Base-by-base conservation (phyloP, 805 yeast species). In the Scheffersomyces spartinae region DNA sequence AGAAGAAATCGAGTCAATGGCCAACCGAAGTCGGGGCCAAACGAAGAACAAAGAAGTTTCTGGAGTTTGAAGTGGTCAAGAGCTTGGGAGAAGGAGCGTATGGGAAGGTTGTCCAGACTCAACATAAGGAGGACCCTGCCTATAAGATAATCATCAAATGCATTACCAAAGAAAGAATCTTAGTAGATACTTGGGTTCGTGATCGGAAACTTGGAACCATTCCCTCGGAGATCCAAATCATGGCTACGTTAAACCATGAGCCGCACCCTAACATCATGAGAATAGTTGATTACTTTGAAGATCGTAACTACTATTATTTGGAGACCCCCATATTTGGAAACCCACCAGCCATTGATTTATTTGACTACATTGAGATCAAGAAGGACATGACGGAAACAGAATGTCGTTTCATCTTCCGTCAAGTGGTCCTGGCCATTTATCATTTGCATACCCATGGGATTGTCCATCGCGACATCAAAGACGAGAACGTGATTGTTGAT, bases 181-280 rank as follows among this genome's bases (percentile, higher is more conserved):
- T 91, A 41, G 95, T 91, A 7, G 98, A 91, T 48, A 85, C 97
- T 0, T 91, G 98, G 98, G 94, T 85, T 3, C 64, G 97, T 28
- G 97, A 91, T 49, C 69, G 95, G 14, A 69, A 68, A 32, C 56
- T 91, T 21, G 98, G 98, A 5, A 86, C 95, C 0, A 79, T 91
- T 18, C 97, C 97, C 2, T 75, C 88, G n/a, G 98, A 91, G 49
- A 91, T 91, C 36, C 94, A 85, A 47, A 75, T 91, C 23, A 76
- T 91, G 83, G 76, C 88, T 16, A 74, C 75, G n/a, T 55, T 88
- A 31, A 77, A 74, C 41, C 55, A 60, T 23, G 68, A 69, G 30
- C 93, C 91, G 1, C 96, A 88, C 49, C 91, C 88, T 4, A 85
- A 84, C 49, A 81, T 86, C 23, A 72, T 85, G 68, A 63, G 79